A percentile compares a stretch with the other conserved stretches of the same genome.
Evolutionary conservation across 768 basidiomycete genomes (phyloP).

Genomic region (Hirschioporus abietinus): DNA sequence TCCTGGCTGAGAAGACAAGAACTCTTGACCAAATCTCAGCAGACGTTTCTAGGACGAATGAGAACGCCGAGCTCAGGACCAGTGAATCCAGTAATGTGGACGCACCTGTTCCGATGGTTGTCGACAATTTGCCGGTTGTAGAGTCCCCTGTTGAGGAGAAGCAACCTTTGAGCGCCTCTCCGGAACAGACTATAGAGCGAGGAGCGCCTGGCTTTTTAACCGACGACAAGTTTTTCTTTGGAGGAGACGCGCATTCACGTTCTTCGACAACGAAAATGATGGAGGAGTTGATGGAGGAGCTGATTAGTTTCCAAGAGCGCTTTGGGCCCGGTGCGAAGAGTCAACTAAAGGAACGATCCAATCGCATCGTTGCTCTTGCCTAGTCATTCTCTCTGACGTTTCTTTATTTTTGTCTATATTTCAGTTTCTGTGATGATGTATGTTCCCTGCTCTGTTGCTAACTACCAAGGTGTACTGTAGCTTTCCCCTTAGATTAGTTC

Average conservation of each 20-base stretch:
- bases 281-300: slow-evolving; percentile 88
- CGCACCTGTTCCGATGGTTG: slow-evolving; percentile 4
- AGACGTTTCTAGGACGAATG: background rate
- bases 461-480: background rate
- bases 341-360: slow-evolving; percentile 24
- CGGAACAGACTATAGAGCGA: background rate
- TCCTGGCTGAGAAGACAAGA: background rate
- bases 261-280: slow-evolving; percentile 70
- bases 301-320: slow-evolving; percentile 83
- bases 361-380: slow-evolving; percentile 25
- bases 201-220: background rate
- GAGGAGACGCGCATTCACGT: background rate
- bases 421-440: background rate
- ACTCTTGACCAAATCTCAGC: background rate
- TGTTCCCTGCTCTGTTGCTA: too few species aligned
- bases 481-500: background rate
- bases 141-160: slow-evolving; percentile 19
- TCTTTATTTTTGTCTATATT: background rate
- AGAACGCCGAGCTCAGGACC: background rate
- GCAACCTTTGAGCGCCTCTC: slow-evolving; percentile 15
- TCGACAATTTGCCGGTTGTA: slow-evolving; percentile 7
- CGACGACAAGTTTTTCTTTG: background rate
- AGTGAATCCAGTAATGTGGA: slow-evolving; percentile 2
- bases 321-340: slow-evolving; percentile 58
- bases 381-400: slow-evolving; percentile 5